These are phyloP conservation scores for Boletales sp. DNA, from an alignment of 768 basidiomycete genomes.

Conservation along the genomic window DNA sequence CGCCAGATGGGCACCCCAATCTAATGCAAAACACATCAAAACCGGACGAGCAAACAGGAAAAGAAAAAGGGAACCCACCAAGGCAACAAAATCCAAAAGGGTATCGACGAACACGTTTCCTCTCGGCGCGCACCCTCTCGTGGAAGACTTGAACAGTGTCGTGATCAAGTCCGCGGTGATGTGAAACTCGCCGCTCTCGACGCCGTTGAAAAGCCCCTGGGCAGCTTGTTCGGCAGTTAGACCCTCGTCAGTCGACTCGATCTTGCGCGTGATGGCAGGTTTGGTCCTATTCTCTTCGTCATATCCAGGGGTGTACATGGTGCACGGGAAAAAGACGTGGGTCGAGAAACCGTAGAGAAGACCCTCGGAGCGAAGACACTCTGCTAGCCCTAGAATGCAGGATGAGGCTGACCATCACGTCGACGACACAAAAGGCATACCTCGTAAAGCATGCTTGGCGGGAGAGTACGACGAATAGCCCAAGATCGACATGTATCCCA, in stretches of 20 bases:
- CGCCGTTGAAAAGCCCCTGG: conserved; percentile 57
- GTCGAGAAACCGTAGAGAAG: conserved; percentile 72
- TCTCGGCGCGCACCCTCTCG: conserved; percentile 55
- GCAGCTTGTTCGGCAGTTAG: conserved; percentile 65
- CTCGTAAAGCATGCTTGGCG: conserved; percentile 81
- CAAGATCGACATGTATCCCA: conserved; percentile 71
- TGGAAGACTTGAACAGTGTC: conserved; percentile 61
- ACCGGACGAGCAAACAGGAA: not conserved
- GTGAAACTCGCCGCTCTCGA: conserved; percentile 66
- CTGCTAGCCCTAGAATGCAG: conserved; percentile 62
- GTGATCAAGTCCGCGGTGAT: conserved; percentile 73
- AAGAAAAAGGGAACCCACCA: conserved; percentile 32
- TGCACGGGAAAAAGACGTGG: conserved; percentile 80
- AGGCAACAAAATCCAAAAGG: conserved; percentile 38
- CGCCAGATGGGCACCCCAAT: conserved; percentile 54
- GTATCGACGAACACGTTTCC: conserved; percentile 59
- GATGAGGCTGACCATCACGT: not conserved
- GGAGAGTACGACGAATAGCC: conserved; percentile 82
- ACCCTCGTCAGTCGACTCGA: conserved; percentile 72
- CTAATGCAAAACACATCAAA: conserved; percentile 24
- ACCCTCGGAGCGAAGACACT: conserved; percentile 76
- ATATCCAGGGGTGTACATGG: conserved; percentile 75
- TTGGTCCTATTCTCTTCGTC: conserved; percentile 76
- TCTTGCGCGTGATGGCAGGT: conserved; percentile 67
- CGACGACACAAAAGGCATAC: conserved; percentile 34